These are phyloP conservation scores for Aspergillus cavernicola DNA, from an alignment of 495 filamentous ascomycete genomes.

Conservation along the genomic window DNA sequence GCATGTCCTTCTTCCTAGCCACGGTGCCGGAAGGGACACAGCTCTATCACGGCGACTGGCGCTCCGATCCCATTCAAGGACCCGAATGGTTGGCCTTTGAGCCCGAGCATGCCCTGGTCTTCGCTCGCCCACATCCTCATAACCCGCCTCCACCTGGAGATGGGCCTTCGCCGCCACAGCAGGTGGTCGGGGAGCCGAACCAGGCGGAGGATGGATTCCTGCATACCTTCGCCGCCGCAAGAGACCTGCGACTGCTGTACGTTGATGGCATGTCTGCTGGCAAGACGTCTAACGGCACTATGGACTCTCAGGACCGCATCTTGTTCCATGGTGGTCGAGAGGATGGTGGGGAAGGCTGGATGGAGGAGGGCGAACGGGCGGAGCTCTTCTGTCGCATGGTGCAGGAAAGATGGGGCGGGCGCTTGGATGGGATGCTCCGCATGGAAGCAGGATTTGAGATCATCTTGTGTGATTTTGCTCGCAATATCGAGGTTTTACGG, in stretches of 20 bases:
- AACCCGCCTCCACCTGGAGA: slow-evolving; percentile 13
- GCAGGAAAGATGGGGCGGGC: slow-evolving; percentile 39
- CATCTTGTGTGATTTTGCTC: slow-evolving; percentile 60
- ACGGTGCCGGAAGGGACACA: slow-evolving; percentile 54
- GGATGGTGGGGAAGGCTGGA: slow-evolving; percentile 1
- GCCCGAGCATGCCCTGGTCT: slow-evolving; percentile 61
- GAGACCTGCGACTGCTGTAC: slow-evolving; percentile 54
- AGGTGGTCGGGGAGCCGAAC: background rate
- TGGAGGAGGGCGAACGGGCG: slow-evolving; percentile 45
- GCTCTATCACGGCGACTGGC: slow-evolving; percentile 58
- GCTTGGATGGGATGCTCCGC: slow-evolving; percentile 57
- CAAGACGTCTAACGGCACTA: slow-evolving; percentile 52
- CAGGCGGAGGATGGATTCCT: slow-evolving; percentile 29
- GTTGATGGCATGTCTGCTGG: slow-evolving; percentile 57
- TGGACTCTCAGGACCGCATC: slow-evolving; percentile 55
- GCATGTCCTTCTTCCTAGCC: slow-evolving; percentile 61
- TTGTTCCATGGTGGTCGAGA: slow-evolving; percentile 27
- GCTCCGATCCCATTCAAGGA: slow-evolving; percentile 35
- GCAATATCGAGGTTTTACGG: slow-evolving; percentile 31
- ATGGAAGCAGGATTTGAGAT: slow-evolving; percentile 71
- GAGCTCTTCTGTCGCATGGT: slow-evolving; percentile 47
- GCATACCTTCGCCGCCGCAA: slow-evolving; percentile 48
- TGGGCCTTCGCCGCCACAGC: background rate
- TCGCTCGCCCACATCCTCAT: slow-evolving; percentile 28
- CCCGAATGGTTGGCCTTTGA: slow-evolving; percentile 71